A percentile compares a stretch with the other conserved stretches of the same genome.
Conservation (phyloP, 495 filamentous ascomycete genomes). For the Aspergillus avenaceus region DNA sequence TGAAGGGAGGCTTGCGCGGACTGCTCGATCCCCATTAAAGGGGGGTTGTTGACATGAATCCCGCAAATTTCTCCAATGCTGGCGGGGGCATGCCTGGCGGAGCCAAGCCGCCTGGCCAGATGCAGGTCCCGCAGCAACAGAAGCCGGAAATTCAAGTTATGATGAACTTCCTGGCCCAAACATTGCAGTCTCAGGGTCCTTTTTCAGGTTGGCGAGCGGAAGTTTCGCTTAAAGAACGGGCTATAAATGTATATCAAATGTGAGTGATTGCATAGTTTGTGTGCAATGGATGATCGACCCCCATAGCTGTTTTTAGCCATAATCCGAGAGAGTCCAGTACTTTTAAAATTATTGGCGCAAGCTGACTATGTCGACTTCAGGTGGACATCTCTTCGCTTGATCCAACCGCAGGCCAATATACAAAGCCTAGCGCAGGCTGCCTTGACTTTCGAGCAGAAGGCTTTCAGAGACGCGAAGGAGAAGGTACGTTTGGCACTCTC, state of each 20-base stretch:
- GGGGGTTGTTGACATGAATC: constrained; percentile 50
- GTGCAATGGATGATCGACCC: not conserved
- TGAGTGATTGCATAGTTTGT: constrained; percentile 21
- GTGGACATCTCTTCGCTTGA: constrained; percentile 47
- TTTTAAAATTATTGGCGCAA: not conserved
- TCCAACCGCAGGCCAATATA: constrained; percentile 44
- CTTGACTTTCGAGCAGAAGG: constrained; percentile 44
- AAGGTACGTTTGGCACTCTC: constrained; percentile 29
- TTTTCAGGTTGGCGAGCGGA: constrained; percentile 46
- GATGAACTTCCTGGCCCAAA: constrained; percentile 32
- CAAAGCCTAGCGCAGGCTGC: constrained; percentile 39
- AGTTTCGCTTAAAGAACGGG: constrained; percentile 35
- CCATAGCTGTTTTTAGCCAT: not conserved
- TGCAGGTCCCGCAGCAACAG: constrained; percentile 28
- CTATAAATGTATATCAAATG: constrained; percentile 45
- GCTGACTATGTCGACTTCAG: constrained; percentile 20
- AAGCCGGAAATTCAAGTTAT: constrained; percentile 32
- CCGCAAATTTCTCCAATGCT: constrained; percentile 42
- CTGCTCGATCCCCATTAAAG: constrained; percentile 40
- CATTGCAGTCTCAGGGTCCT: constrained; percentile 34
- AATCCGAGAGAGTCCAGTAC: constrained; percentile 3
- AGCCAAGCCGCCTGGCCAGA: constrained; percentile 32
- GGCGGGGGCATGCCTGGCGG: constrained; percentile 37
- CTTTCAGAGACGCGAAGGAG: constrained; percentile 42
- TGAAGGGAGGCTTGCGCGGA: constrained; percentile 30